A percentile compares a stretch with the other conserved stretches of the same genome.
These are phyloP conservation scores for Fraxinus floribunda DNA, from an alignment of 305 asterid species.

Conservation along the genomic window DNA sequence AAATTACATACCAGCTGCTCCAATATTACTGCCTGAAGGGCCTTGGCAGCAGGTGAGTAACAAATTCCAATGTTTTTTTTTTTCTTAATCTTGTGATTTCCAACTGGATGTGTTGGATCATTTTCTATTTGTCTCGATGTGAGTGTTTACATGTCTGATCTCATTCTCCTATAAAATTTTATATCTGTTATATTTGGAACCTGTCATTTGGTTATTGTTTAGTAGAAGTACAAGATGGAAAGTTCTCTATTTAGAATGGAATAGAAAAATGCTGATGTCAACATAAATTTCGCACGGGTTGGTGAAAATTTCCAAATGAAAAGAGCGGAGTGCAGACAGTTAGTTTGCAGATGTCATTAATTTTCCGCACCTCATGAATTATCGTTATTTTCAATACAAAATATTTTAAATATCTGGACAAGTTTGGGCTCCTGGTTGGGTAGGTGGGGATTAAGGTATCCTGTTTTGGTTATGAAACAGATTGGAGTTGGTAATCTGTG, in stretches of 20 bases:
- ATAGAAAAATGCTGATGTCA: not conserved
- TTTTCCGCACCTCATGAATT: not conserved
- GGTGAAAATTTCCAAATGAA: not conserved
- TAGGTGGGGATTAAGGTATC: slow-evolving; percentile 10
- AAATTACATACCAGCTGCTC: slow-evolving; percentile 81
- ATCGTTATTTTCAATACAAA: not conserved
- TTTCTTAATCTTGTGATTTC: not conserved
- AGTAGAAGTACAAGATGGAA: not conserved
- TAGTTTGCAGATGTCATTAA: not conserved
- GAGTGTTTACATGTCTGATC: not conserved
- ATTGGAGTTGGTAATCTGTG: slow-evolving; percentile 1
- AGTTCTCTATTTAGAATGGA: slow-evolving; percentile 1
- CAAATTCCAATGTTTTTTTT: not conserved
- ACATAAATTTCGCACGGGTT: not conserved
- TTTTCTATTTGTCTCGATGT: not conserved
- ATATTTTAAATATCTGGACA: not conserved
- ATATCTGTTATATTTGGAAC: not conserved
- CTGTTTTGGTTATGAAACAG: slow-evolving; percentile 6
- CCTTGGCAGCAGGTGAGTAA: slow-evolving; percentile 78
- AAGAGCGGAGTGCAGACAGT: not conserved
- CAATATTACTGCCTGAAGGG: slow-evolving; percentile 80
- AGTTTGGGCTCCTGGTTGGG: not conserved
- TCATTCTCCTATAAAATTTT: not conserved
- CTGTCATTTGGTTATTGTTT: slow-evolving; percentile 12
- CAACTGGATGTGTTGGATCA: not conserved